phyloP scores from a whole-genome alignment of 768 basidiomycete genomes.

The Collybia nuda region DNA sequence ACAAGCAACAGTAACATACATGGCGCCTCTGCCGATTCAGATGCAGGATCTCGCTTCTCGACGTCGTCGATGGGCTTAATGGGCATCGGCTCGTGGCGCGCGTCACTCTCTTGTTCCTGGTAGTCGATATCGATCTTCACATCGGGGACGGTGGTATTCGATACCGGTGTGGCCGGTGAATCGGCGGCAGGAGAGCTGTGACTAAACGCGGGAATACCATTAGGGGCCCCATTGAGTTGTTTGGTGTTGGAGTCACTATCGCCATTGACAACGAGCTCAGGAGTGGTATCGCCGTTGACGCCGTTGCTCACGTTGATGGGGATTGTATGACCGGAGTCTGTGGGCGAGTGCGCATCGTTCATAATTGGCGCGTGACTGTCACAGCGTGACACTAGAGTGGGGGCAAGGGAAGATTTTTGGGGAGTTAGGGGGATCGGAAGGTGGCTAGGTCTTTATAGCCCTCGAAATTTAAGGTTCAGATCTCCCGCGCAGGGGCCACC shows the following conservation, averaged over 20 bases:
- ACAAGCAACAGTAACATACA: conserved; percentile 36
- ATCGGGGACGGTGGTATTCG: conserved; percentile 44
- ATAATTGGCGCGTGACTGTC: conserved; percentile 77
- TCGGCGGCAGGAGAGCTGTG: conserved; percentile 42
- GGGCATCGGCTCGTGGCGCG: conserved; percentile 56
- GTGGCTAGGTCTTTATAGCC: conserved; percentile 80
- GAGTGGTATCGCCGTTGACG: conserved; percentile 32
- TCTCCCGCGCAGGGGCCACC: conserved; percentile 77
- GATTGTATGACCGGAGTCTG: conserved; percentile 33
- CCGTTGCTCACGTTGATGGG: conserved; percentile 27
- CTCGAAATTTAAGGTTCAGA: conserved; percentile 81
- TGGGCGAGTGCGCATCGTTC: conserved; percentile 48
- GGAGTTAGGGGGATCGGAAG: conserved; percentile 70
- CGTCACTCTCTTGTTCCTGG: conserved; percentile 67
- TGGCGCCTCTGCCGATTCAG: conserved; percentile 47
- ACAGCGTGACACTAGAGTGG: conserved; percentile 54
- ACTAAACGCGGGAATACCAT: conserved; percentile 23
- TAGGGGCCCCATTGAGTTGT: conserved; percentile 25
- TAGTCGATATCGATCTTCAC: conserved; percentile 66
- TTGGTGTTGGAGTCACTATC: conserved; percentile 20
- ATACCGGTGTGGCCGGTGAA: conserved; percentile 64
- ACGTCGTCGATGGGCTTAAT: conserved; percentile 43
- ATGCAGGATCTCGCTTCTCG: conserved; percentile 39
- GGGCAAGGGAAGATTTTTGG: conserved; percentile 70
- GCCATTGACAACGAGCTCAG: conserved; percentile 33